Conservation (phyloP, 169 alveolate genomes). For the Plasmodium malariae region DNA sequence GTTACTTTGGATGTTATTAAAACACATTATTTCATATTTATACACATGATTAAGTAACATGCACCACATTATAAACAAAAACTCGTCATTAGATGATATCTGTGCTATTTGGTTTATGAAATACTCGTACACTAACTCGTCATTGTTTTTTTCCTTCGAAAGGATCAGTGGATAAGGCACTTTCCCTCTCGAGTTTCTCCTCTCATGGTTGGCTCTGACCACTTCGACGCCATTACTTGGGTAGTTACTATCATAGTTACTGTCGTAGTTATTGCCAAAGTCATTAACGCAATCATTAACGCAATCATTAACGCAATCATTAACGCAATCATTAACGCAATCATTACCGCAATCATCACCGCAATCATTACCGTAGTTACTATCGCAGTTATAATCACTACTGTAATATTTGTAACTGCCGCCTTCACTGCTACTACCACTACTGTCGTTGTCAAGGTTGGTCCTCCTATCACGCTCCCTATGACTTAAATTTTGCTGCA, state of each 20-base stretch:
- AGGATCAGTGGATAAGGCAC: not conserved
- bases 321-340: too few relatives aligned
- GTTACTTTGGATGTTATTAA: constrained; percentile 12
- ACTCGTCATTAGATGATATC: constrained; percentile 43
- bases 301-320: too few relatives aligned
- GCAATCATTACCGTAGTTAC: too few relatives aligned
- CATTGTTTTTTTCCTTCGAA: constrained; percentile 13
- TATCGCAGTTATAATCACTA: too few relatives aligned
- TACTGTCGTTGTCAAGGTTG: too few relatives aligned
- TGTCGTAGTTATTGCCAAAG: too few relatives aligned
- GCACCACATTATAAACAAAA: constrained; percentile 58
- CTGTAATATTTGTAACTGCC: too few relatives aligned
- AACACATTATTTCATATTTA: constrained; percentile 44
- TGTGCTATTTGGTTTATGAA: constrained; percentile 43
- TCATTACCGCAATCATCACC: too few relatives aligned
- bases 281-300: too few relatives aligned
- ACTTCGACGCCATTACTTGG: not conserved
- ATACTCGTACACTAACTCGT: constrained; percentile 36
- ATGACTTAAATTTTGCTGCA: constrained; percentile 1
- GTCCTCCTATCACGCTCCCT: too few relatives aligned
- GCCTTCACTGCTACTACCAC: too few relatives aligned
- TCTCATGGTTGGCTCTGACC: not conserved
- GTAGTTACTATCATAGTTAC: too few relatives aligned
- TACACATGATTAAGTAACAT: constrained; percentile 50
- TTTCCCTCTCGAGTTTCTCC: not conserved